Base-by-base conservation (phyloP, 306 rosid genomes). In the Pyrus communis region DNA sequence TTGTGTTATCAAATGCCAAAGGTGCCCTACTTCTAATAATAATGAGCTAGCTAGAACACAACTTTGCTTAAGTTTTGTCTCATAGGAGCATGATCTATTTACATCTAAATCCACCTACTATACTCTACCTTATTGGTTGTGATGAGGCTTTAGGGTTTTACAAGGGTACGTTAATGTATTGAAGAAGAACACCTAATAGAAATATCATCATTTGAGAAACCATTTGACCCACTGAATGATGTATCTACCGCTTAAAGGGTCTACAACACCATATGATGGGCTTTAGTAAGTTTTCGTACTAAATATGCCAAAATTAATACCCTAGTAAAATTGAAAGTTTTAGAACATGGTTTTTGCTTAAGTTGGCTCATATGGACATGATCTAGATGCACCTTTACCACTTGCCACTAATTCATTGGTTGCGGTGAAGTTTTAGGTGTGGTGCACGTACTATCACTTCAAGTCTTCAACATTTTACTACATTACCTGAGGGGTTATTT, bases 1-100 rank as follows among this genome's bases (percentile, higher is more conserved):
- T 35, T 52, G 57, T 55, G 70, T 59, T 17, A 46, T 58, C 18
- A 72, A 64, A 73, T 68, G 73, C 73, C 68, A 30, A 72, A 57
- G 40, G 66, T 61, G 15, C 14, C 63, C 30, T 22, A 58, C 25
- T 11, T 7, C 67, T 17, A 25, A 62, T 8, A 27, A 14, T 15
- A 27, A 12, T 15, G 21, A 49, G 55, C 55, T 49, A 49, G 9
- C 55, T 49, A 49, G 21, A 15, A 49, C 55, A 49, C 55, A 15
- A 15, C 7, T 49, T 49, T 15, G 55, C 55, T 49, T 49, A 49
- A 49, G 55, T 49, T 49, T 49, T 49, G 55, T 15, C 8, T 49
- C 55, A 49, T 18, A 49, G 55, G 55, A 49, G 21, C 55, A 49
- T 15, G 55, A 49, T 49, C 55, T 14, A 35, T 35, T 35, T 7